These are phyloP conservation scores for Pythium phragmitis DNA, from an alignment of 352 stramenopile genomes.

Conservation along the genomic window DNA sequence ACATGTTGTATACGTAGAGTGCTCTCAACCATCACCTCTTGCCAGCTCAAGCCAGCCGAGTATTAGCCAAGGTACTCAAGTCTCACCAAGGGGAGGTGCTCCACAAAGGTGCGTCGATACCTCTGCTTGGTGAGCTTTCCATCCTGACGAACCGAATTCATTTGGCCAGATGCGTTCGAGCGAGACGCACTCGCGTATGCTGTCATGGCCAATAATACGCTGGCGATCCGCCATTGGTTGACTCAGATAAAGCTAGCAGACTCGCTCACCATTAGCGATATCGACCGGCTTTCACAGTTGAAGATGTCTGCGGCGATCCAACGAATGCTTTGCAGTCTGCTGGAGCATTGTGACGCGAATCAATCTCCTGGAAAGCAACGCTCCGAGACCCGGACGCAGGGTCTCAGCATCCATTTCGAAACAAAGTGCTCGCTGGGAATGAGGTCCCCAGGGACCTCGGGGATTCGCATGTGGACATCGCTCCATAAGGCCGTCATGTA, in stretches of 20 bases:
- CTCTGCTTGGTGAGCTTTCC: not conserved
- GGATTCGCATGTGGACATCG: constrained; percentile 21
- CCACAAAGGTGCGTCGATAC: constrained; percentile 2
- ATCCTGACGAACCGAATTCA: not conserved
- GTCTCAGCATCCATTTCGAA: constrained; percentile 40
- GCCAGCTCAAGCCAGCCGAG: not conserved
- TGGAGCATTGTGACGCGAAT: constrained; percentile 38
- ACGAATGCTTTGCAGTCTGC: constrained; percentile 33
- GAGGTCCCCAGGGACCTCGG: not conserved
- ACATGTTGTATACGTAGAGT: constrained; percentile 4
- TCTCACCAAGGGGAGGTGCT: not conserved
- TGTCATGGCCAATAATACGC: constrained; percentile 35
- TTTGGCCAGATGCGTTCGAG: constrained; percentile 35
- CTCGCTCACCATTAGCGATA: constrained; percentile 23
- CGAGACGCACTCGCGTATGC: constrained; percentile 55
- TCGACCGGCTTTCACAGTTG: constrained; percentile 38
- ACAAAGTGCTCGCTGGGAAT: constrained; percentile 26
- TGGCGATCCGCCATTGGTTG: constrained; percentile 38
- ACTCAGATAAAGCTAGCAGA: constrained; percentile 28
- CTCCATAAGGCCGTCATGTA: constrained; percentile 54
- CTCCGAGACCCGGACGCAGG: not conserved
- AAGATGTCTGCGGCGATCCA: constrained; percentile 27
- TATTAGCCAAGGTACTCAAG: not conserved
- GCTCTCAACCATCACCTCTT: constrained; percentile 3
- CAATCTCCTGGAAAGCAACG: constrained; percentile 5